Evolutionary conservation across 148 eudicot species (phyloP), one percentile per base, ranked within the genome.

Genomic region (Dysphania ambrosioides): DNA sequence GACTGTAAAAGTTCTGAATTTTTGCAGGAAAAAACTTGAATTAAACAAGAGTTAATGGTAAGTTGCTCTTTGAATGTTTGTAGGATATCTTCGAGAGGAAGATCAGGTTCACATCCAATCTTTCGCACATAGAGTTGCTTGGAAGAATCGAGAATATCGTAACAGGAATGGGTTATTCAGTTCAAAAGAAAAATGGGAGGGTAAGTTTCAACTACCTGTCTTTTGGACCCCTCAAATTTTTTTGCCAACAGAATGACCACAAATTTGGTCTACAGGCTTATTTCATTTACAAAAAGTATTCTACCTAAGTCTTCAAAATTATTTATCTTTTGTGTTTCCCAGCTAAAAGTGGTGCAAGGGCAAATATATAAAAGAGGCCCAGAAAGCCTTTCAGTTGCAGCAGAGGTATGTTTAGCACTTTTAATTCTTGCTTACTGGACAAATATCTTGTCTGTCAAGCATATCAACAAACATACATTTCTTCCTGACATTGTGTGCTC

Each of bases 331-430:
- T 67, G 26, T 76, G n/a, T n/a, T 58, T 80, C 29, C 70, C 83
- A 91, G 97, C 78, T 95, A 36, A 95, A 92, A 81, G 86, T 90
- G 75, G 80, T 85, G 72, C 90, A 80, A 73, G 89, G 85, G 77
- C 79, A 74, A 80, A 86, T 79, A 81, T 90, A 84, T 59, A 83
- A 87, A 30, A 90, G 64, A 76, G 75, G 77, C 79, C 81, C 85
- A 2, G 86, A 82, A 62, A 85, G 87, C 83, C 91, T 95, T 66
- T 90, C 89, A 7, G 88, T 88, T 47, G 80, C 88, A 78, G 96
- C 97, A 78, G 92, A 94, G 79, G 98, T 93, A 85, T 89, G 97
- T 74, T 64, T n/a, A n/a, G n/a, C n/a, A n/a, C n/a, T n/a, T n/a
- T n/a, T 59, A 40, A 36, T 65, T n/a, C 56, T 34, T 53, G 12